These are phyloP conservation scores for Calycina herbarum DNA, from an alignment of 2,329 filamentous ascomycete species.

Conservation along the genomic window DNA sequence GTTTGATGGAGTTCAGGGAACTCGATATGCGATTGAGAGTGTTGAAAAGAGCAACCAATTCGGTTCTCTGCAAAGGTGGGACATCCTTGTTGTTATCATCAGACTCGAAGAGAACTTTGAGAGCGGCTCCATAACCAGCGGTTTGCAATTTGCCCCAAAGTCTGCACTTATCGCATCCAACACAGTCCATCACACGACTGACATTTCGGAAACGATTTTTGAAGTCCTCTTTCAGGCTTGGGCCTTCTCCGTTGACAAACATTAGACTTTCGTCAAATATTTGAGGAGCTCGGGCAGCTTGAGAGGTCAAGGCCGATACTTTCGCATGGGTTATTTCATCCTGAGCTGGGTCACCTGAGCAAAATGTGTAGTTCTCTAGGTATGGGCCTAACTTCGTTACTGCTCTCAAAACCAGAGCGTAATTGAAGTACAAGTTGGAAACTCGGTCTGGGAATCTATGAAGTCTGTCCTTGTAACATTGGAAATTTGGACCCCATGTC, in stretches of 20 bases:
- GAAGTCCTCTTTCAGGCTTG: slow-evolving; percentile 93
- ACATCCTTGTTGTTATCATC: slow-evolving; percentile 61
- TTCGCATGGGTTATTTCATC: slow-evolving; percentile 79
- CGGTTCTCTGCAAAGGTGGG: slow-evolving; percentile 79
- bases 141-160: slow-evolving; percentile 98
- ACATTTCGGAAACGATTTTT: slow-evolving; percentile 96
- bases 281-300: slow-evolving; percentile 67
- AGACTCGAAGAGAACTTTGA: slow-evolving; percentile 96
- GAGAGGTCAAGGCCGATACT: slow-evolving; percentile 72
- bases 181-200: slow-evolving; percentile 95
- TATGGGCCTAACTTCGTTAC: slow-evolving; percentile 86
- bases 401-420: slow-evolving; percentile 88
- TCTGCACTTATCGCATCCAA: slow-evolving; percentile 97
- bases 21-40: slow-evolving; percentile 85
- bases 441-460: slow-evolving; percentile 85
- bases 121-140: slow-evolving; percentile 86
- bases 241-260: slow-evolving; percentile 78
- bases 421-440: slow-evolving; percentile 99
- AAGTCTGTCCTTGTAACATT: slow-evolving; percentile 85
- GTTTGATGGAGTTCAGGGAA: slow-evolving; percentile 71
- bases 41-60: slow-evolving; percentile 92
- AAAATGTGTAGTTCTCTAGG: slow-evolving; percentile 83
- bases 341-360: slow-evolving; percentile 78
- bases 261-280: slow-evolving; percentile 96
- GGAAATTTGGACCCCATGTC: slow-evolving; percentile 85